Conservation (phyloP, 192 early-diverging fungal genomes). For the Cladochytrium replicatum region DNA sequence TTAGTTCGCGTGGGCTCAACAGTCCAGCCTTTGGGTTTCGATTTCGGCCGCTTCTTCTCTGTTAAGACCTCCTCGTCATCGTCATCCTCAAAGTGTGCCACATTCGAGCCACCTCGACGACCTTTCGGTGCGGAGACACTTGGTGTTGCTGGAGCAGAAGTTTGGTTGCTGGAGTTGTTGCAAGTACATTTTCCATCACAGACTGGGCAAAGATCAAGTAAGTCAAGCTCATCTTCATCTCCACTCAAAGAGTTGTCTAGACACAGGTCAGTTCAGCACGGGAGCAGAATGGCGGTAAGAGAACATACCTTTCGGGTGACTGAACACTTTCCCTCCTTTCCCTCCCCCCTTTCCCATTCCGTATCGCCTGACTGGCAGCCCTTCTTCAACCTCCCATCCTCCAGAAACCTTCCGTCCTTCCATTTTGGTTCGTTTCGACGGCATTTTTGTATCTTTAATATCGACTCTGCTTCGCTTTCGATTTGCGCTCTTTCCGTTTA, state of each 20-base stretch:
- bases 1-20: too few species aligned
- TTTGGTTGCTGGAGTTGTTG: conserved; percentile 19
- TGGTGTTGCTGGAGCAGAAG: too few species aligned
- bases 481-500: too few species aligned
- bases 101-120: too few species aligned
- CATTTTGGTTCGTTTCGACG: too few species aligned
- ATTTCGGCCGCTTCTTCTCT: too few species aligned
- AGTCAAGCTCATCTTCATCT: conserved; percentile 8
- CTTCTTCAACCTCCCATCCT: not conserved
- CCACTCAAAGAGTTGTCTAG: not conserved
- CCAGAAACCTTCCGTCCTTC: not conserved
- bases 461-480: too few species aligned
- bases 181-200: conserved; percentile 28
- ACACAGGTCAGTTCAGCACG: not conserved
- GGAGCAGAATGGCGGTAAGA: not conserved
- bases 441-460: too few species aligned
- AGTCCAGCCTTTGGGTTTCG: too few species aligned
- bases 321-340: not conserved
- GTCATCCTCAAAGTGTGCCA: too few species aligned
- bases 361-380: not conserved
- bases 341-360: not conserved
- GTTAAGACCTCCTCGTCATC: too few species aligned
- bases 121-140: too few species aligned
- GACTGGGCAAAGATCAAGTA: conserved; percentile 18
- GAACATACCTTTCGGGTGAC: not conserved